These are phyloP conservation scores for Vigna trinervia DNA, from an alignment of 306 rosid genomes.

Conservation along the genomic window DNA sequence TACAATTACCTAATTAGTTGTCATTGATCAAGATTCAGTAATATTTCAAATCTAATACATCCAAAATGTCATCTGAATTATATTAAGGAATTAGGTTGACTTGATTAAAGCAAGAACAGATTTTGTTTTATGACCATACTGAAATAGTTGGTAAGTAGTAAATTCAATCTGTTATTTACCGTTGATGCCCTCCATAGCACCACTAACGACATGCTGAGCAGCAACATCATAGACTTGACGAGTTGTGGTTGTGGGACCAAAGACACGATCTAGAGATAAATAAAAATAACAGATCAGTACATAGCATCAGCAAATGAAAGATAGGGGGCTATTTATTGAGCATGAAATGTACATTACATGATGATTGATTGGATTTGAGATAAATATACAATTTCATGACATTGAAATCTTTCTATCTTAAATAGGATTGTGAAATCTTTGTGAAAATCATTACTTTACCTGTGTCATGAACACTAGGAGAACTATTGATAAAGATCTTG, in stretches of 20 bases:
- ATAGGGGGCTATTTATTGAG: background rate
- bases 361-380: conserved; percentile 5
- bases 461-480: conserved; percentile 12
- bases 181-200: conserved; percentile 97
- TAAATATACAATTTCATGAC: conserved; percentile 29
- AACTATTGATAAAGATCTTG: conserved; percentile 12
- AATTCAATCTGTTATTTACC: conserved; percentile 63
- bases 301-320: conserved; percentile 32
- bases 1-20: conserved; percentile 32
- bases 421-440: conserved; percentile 15
- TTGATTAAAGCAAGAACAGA: conserved; percentile 35
- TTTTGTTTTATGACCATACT: conserved; percentile 29
- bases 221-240: conserved; percentile 98
- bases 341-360: conserved; percentile 23
- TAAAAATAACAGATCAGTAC: conserved; percentile 33
- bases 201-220: conserved; percentile 88
- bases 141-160: conserved; percentile 37
- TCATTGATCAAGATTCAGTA: conserved; percentile 18
- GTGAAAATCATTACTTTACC: conserved; percentile 14
- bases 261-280: conserved; percentile 77
- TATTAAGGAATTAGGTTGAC: conserved; percentile 25
- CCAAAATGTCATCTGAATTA: conserved; percentile 22
- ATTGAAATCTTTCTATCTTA: conserved; percentile 7
- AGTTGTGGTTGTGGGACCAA: conserved; percentile 98
- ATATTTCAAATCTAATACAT: conserved; percentile 33